These are phyloP conservation scores for Glarea lozoyensis DNA, from an alignment of 495 filamentous ascomycete species.

Conservation along the genomic window DNA sequence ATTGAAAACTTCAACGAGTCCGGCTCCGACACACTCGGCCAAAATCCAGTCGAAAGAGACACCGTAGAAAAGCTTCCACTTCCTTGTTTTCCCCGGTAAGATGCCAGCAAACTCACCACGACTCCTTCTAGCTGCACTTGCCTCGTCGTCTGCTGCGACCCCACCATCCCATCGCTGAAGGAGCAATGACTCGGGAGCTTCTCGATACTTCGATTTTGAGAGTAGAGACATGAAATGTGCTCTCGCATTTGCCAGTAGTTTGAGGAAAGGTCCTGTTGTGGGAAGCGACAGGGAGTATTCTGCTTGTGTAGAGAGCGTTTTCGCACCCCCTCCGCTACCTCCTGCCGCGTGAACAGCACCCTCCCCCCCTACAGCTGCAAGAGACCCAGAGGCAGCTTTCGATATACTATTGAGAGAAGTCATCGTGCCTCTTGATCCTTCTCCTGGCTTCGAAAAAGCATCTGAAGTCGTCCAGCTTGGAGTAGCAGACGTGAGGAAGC, in stretches of 20 bases:
- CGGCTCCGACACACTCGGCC: conserved; percentile 68
- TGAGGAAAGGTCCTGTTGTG: conserved; percentile 62
- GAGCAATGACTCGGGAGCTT: conserved; percentile 57
- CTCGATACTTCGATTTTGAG: conserved; percentile 50
- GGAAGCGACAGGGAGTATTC: conserved; percentile 60
- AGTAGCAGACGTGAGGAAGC: conserved; percentile 58
- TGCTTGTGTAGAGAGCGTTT: conserved; percentile 7
- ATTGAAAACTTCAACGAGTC: conserved; percentile 76
- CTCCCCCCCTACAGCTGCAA: conserved; percentile 53
- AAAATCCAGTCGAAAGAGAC: conserved; percentile 71
- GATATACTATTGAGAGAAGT: conserved; percentile 45
- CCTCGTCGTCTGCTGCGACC: conserved; percentile 46
- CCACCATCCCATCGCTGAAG: conserved; percentile 78
- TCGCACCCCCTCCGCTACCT: conserved; percentile 31
- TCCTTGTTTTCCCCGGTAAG: conserved; percentile 67
- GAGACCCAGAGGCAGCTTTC: conserved; percentile 49
- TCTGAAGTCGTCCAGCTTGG: conserved; percentile 35
- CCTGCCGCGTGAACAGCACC: conserved; percentile 44
- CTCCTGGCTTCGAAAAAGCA: conserved; percentile 45
- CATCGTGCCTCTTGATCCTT: conserved; percentile 32
- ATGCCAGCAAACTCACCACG: conserved; percentile 63
- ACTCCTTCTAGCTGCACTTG: conserved; percentile 48
- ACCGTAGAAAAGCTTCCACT: conserved; percentile 75
- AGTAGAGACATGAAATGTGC: conserved; percentile 58
- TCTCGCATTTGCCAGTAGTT: conserved; percentile 57